phyloP scores from a whole-genome alignment of 805 yeast genomes.

The Monosporozyma aquatica region DNA sequence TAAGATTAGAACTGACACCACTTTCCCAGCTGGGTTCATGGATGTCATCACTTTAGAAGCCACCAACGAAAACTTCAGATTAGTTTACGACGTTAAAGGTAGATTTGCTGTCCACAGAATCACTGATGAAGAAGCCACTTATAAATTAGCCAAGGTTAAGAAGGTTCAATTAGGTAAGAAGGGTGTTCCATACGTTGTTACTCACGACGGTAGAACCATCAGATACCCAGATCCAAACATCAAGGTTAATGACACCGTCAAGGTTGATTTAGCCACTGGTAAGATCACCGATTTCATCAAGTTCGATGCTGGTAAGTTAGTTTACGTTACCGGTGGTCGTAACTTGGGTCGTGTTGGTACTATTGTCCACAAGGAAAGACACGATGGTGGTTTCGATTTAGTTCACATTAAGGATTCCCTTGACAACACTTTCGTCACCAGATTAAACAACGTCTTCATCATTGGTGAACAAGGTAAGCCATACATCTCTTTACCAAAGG shows the following conservation, averaged over 20 bases:
- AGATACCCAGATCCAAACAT: conserved; percentile 98
- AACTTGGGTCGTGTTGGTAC: conserved; percentile 97
- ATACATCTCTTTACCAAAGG: conserved; percentile 92
- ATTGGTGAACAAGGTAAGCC: conserved; percentile 96
- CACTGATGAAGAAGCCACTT: conserved; percentile 95
- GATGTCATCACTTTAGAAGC: conserved; percentile 96
- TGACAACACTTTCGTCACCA: conserved; percentile 92
- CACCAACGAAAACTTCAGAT: conserved; percentile 99
- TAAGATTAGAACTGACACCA: conserved; percentile 97
- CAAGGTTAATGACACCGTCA: conserved; percentile 96
- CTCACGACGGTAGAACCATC: conserved; percentile 99
- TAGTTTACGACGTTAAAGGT: conserved; percentile 96
- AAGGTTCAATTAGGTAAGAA: conserved; percentile 97
- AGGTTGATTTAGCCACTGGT: conserved; percentile 93
- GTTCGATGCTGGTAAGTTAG: conserved; percentile 87
- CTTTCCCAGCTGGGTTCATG: conserved; percentile 99
- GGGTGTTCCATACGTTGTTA: conserved; percentile 96
- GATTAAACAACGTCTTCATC: conserved; percentile 86
- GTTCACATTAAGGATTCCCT: conserved; percentile 93
- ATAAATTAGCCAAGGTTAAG: conserved; percentile 98
- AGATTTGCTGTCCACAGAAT: conserved; percentile 99
- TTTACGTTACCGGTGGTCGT: conserved; percentile 96
- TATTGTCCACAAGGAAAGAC: conserved; percentile 92
- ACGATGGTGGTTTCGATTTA: conserved; percentile 96
- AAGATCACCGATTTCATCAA: conserved; percentile 83